Evolutionary conservation across 257 asterid genomes (phyloP), one percentile per base, ranked within the genome.

Genomic region (Lithospermum erythrorhizon): DNA sequence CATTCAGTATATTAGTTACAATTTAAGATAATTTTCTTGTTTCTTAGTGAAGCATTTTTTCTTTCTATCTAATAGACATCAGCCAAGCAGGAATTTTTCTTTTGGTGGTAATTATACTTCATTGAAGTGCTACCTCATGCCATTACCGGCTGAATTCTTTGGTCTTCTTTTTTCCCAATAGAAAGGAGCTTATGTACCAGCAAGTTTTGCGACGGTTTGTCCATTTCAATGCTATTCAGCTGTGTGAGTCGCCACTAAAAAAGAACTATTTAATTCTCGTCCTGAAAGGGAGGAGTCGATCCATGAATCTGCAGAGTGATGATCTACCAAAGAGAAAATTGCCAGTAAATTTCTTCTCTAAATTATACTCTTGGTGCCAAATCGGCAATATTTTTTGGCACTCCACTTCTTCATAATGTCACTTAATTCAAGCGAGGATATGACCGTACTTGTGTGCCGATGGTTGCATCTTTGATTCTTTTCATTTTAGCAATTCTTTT

Each of bases 181-280:
- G 98, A 82, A 91, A 91, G 82, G 98, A 91, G 81, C 95, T 91
- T 65, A 91, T 91, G 84, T 88, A 88, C 78, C 98, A 91, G 79
- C 96, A 91, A 81, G 98, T 82, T 53, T 61, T 91, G 59, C 76
- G 83, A 64, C 84, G 97, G 59, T 91, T 91, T 76, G 88, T 94
- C 9, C 95, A 88, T 84, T 91, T 91, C 79, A 84, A 82, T 78
- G 95, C 95, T 64, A 91, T 88, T 63, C 97, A 91, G 68, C 78
- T 88, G 71, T 88, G 95, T 70, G 95, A 86, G 58, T 90, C 97
- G 65, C 85, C 95, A 57, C 41, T 88, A n/a, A n/a, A 68, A 69
- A 68, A 15, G 95, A 84, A 57, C 57, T 91, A 71, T n/a, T 68
- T 91, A 72, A 72, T 86, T 83, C 83, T 91, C 63, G 95, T 90